A percentile compares a stretch with the other conserved stretches of the same genome.
phyloP scores from a whole-genome alignment of 2,329 filamentous ascomycete genomes.

The Colletotrichum sp. region DNA sequence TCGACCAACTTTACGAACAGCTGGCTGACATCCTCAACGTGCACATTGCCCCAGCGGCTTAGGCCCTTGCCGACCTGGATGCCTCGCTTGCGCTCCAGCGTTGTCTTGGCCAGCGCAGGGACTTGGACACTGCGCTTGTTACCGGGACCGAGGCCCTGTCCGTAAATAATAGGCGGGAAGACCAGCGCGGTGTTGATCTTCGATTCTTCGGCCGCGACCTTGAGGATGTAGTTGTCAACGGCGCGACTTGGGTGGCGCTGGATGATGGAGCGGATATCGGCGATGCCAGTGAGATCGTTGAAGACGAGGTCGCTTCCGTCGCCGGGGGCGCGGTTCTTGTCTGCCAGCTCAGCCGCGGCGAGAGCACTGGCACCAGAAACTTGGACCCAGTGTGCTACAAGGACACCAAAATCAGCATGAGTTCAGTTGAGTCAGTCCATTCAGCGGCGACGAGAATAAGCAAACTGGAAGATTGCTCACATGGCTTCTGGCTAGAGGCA shows the following conservation, averaged over 20 bases:
- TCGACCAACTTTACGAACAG: conserved; percentile 34
- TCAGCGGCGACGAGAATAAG: rapidly evolving
- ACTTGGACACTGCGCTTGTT: conserved; percentile 47
- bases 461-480: not conserved
- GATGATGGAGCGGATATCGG: conserved; percentile 30
- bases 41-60: conserved; percentile 39
- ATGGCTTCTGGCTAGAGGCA: not conserved
- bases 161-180: conserved; percentile 43
- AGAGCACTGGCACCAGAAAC: conserved; percentile 42
- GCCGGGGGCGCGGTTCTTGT: conserved; percentile 32
- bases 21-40: conserved; percentile 35
- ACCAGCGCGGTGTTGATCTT: conserved; percentile 38
- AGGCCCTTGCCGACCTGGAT: conserved; percentile 37
- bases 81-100: conserved; percentile 34
- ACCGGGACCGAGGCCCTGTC: conserved; percentile 38
- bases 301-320: conserved; percentile 32
- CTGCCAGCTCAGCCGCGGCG: conserved; percentile 34
- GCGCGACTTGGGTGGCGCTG: conserved; percentile 28
- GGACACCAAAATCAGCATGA: not conserved
- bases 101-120: conserved; percentile 37
- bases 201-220: conserved; percentile 27
- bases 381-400: conserved; percentile 31
- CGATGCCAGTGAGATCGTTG: conserved; percentile 36
- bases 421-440: not conserved
- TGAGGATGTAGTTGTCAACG: conserved; percentile 41